Evolutionary conservation across 805 yeast genomes (phyloP).

Genomic region (Metschnikowia reukaufii): DNA sequence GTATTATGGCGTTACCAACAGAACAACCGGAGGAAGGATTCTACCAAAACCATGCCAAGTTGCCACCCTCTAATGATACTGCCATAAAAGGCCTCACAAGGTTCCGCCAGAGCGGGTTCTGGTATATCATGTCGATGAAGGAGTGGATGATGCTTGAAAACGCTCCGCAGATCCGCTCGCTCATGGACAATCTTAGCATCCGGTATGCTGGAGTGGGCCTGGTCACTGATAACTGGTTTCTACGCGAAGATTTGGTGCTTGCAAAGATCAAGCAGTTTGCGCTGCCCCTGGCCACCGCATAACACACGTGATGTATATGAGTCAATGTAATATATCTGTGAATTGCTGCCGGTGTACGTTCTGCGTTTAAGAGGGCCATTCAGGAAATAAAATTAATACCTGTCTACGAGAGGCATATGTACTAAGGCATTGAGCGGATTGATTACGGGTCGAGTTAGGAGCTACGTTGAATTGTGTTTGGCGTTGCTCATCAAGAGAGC

Average conservation of each 20-base stretch:
- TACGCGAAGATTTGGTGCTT: constrained; percentile 31
- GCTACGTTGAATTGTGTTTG: too few species aligned
- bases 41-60: constrained; percentile 36
- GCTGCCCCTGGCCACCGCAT: too few species aligned
- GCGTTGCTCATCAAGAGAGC: too few species aligned
- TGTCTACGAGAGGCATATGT: too few species aligned
- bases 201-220: constrained; percentile 22
- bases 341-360: too few species aligned
- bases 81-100: constrained; percentile 57
- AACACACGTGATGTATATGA: too few species aligned
- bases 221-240: constrained; percentile 33
- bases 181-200: constrained; percentile 29
- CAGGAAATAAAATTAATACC: too few species aligned
- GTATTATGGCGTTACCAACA: constrained; percentile 11
- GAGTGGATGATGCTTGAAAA: constrained; percentile 52
- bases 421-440: too few species aligned
- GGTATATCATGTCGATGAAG: constrained; percentile 72
- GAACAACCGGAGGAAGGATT: constrained; percentile 32
- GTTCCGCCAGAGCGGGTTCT: constrained; percentile 70
- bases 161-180: constrained; percentile 24
- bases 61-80: constrained; percentile 35
- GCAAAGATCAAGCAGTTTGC: constrained; percentile 13
- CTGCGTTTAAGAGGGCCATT: too few species aligned
- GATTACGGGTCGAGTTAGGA: too few species aligned
- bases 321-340: too few species aligned